A percentile compares a stretch with the other conserved stretches of the same genome.
Evolutionary conservation across 2,329 filamentous ascomycete species (phyloP).

Genomic region (Penicillium paneum): DNA sequence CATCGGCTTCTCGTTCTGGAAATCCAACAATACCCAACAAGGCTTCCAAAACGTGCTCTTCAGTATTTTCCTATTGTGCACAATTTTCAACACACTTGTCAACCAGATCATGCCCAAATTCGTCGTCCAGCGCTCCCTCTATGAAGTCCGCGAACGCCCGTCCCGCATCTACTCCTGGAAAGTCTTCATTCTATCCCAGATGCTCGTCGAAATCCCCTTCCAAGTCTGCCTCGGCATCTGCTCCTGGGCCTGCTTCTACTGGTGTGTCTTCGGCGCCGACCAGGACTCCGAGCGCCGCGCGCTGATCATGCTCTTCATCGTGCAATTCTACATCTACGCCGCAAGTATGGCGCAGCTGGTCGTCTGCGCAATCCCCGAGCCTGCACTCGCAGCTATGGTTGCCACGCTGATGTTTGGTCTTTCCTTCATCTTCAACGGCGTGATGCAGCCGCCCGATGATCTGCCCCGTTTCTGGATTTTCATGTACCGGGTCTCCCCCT

Average conservation of each 20-base stretch:
- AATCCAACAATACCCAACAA: constrained; percentile 66
- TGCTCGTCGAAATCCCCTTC: constrained; percentile 80
- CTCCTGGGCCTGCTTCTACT: constrained; percentile 24
- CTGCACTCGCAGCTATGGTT: constrained; percentile 15
- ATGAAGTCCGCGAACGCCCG: constrained; percentile 78
- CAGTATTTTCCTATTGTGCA: constrained; percentile 70
- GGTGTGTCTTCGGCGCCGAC: constrained; percentile 16
- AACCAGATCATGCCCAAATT: constrained; percentile 71
- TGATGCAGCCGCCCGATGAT: constrained; percentile 62
- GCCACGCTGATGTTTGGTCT: constrained; percentile 19
- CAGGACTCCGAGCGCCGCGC: constrained; percentile 13
- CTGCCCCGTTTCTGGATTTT: constrained; percentile 67
- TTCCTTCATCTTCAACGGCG: constrained; percentile 32
- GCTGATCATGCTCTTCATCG: constrained; percentile 21
- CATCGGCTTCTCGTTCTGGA: constrained; percentile 76
- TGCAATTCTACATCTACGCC: constrained; percentile 22
- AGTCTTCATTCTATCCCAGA: constrained; percentile 78
- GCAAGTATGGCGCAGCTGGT: constrained; percentile 18
- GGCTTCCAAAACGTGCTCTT: constrained; percentile 83
- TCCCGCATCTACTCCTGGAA: constrained; percentile 81
- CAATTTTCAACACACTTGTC: constrained; percentile 51
- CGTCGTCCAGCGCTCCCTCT: constrained; percentile 72
- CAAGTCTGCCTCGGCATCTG: constrained; percentile 48
- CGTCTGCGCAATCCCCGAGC: constrained; percentile 12
- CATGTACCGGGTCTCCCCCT: constrained; percentile 59